Base-by-base conservation (phyloP, 1,284 basidiomycete species). In the Cryptococcus neoformans region DNA sequence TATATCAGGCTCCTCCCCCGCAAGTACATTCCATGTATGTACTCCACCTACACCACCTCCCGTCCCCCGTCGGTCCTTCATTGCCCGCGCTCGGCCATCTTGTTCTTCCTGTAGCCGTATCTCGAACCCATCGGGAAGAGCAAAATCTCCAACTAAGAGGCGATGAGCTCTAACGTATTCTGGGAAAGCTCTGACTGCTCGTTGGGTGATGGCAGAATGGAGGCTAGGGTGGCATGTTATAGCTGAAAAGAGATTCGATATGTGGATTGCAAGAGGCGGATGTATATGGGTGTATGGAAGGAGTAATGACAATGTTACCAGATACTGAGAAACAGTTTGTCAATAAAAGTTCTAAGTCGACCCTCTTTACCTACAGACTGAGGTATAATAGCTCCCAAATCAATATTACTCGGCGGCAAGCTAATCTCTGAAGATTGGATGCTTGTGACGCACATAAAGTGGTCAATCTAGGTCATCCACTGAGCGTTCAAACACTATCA, bases 261-360 rank as follows among this genome's bases (percentile, higher is more conserved):
- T 65, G 63, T 75, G 69, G 4, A 65, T 60, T 11, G 54, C 37
- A 4, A 77, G 66, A 0, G 73, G 70, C 0, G 75, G 69, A 57
- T 71, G 68, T 45, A 75, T 69, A 54, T 74, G 69, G 2, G 69
- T 71, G 40, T 65, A 69, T n/a, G 66, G 62, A 2, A 75, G 63
- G 2, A 75, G 62, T 5, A 56, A 42, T 38, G 56, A 48, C 8
- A 77, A 59, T 41, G 62, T 57, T 2, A 46, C 17, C 16, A 74
- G 60, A 58, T 72, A 74, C 59, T 62, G 42, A 2, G 16, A 2
- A 39, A 36, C 4, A 21, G 21, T 21, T 14, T 9, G 41, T 35
- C 16, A 17, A 10, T 9, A 7, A 16, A 11, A 46, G 44, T 16
- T 21, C 44, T 21, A 10, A 46, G 11, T 28, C 11, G 12, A 46